phyloP scores from a whole-genome alignment of 1,284 basidiomycete species.

The Naganishia albida region DNA sequence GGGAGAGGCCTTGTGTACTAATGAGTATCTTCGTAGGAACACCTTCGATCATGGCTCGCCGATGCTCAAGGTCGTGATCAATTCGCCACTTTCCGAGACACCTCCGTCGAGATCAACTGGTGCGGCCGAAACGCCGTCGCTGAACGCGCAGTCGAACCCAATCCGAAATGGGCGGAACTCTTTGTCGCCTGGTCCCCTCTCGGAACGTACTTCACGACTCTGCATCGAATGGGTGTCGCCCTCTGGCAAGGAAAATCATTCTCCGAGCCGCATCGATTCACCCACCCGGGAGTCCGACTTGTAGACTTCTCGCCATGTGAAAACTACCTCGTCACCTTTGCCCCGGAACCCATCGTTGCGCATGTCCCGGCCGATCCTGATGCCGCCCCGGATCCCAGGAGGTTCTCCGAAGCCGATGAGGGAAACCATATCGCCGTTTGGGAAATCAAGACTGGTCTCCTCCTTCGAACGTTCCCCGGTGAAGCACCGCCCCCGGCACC shows the following conservation, averaged over 20 bases:
- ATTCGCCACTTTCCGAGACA: constrained; percentile 88
- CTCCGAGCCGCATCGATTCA: constrained; percentile 76
- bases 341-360: constrained; percentile 78
- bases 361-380: constrained; percentile 58
- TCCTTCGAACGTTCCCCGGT: constrained; percentile 87
- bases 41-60: constrained; percentile 91
- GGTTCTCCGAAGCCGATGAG: constrained; percentile 79
- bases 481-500: constrained; percentile 46
- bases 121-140: constrained; percentile 86
- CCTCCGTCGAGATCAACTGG: constrained; percentile 91
- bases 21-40: constrained; percentile 65
- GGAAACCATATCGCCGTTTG: constrained; percentile 97
- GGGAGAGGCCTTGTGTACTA: constrained; percentile 26
- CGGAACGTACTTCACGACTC: constrained; percentile 89
- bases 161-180: constrained; percentile 80
- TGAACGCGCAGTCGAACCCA: constrained; percentile 68
- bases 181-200: constrained; percentile 97
- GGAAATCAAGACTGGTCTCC: constrained; percentile 91
- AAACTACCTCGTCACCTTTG: constrained; percentile 97
- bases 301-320: constrained; percentile 98
- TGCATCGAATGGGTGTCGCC: constrained; percentile 93
- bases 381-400: constrained; percentile 30
- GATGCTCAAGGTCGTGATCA: constrained; percentile 93
- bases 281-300: constrained; percentile 91
- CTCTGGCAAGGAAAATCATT: constrained; percentile 93